Percentiles rank a stretch among this genome's conserved stretches.
These are phyloP conservation scores for Exophiala aquamarina DNA, from an alignment of 2,329 filamentous ascomycete species.

Conservation along the genomic window DNA sequence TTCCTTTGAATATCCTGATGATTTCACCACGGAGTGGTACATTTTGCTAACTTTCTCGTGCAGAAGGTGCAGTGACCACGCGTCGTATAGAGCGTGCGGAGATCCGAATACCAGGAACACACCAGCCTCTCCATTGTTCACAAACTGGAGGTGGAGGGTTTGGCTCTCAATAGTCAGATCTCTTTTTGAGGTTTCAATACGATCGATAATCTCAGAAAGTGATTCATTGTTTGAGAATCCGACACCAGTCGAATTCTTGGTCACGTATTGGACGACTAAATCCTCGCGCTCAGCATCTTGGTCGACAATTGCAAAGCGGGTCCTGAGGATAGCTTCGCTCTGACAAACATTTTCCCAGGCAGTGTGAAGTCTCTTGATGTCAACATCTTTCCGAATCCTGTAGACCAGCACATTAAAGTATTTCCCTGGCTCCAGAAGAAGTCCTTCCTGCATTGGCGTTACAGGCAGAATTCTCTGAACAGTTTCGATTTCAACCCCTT, in stretches of 20 bases:
- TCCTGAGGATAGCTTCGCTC: constrained; percentile 70
- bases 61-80: constrained; percentile 75
- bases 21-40: constrained; percentile 2
- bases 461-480: constrained; percentile 67
- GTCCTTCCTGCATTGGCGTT: constrained; percentile 79
- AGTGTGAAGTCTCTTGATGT: constrained; percentile 55
- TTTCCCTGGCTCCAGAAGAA: constrained; percentile 67
- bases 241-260: not conserved
- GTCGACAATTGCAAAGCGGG: constrained; percentile 64
- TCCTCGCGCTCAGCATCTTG: not conserved
- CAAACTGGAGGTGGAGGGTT: constrained; percentile 35
- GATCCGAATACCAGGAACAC: constrained; percentile 66
- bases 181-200: constrained; percentile 23
- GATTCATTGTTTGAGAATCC: constrained; percentile 4
- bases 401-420: constrained; percentile 88
- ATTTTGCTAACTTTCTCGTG: constrained; percentile 56
- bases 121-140: constrained; percentile 32
- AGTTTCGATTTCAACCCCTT: constrained; percentile 38
- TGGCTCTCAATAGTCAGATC: constrained; percentile 2
- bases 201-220: constrained; percentile 10
- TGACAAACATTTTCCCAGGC: constrained; percentile 65
- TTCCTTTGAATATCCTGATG: not conserved
- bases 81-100: constrained; percentile 86
- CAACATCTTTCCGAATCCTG: constrained; percentile 54
- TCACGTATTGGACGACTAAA: constrained; percentile 18